A percentile compares a stretch with the other conserved stretches of the same genome.
Conservation (phyloP, 2,329 filamentous ascomycete genomes). For the Neopestalotiopsis sp. region DNA sequence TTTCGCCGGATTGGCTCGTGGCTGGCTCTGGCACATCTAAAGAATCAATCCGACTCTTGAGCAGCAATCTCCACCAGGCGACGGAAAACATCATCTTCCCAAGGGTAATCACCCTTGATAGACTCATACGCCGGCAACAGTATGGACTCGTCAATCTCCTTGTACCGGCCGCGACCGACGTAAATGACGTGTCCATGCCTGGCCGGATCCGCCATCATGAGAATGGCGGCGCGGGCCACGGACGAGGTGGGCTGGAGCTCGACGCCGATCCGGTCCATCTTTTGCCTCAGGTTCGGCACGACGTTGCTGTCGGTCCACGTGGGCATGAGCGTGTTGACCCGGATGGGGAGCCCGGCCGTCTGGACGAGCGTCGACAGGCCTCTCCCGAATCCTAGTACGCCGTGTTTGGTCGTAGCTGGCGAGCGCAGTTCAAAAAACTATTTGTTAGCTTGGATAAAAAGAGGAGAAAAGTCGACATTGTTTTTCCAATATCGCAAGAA, state of each 20-base stretch:
- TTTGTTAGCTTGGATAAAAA: background rate
- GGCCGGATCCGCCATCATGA: constrained; percentile 52
- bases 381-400: constrained; percentile 57
- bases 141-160: constrained; percentile 46
- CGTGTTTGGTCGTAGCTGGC: constrained; percentile 56
- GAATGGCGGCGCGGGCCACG: constrained; percentile 53
- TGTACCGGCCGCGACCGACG: constrained; percentile 50
- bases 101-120: constrained; percentile 19
- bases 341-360: constrained; percentile 48
- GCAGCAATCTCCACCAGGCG: background rate
- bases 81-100: background rate
- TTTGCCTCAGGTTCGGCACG: constrained; percentile 40
- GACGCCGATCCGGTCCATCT: constrained; percentile 44
- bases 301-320: constrained; percentile 59
- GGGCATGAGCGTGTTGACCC: constrained; percentile 60
- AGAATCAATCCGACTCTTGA: background rate
- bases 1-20: too few species aligned
- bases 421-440: too few species aligned
- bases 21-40: too few species aligned
- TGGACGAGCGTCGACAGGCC: constrained; percentile 46
- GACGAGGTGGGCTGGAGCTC: constrained; percentile 48
- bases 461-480: background rate
- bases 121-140: constrained; percentile 33
- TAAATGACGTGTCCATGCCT: constrained; percentile 59
- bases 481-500: background rate